These are phyloP conservation scores for Tylopilus balloui DNA, from an alignment of 768 basidiomycete species.

Conservation along the genomic window DNA sequence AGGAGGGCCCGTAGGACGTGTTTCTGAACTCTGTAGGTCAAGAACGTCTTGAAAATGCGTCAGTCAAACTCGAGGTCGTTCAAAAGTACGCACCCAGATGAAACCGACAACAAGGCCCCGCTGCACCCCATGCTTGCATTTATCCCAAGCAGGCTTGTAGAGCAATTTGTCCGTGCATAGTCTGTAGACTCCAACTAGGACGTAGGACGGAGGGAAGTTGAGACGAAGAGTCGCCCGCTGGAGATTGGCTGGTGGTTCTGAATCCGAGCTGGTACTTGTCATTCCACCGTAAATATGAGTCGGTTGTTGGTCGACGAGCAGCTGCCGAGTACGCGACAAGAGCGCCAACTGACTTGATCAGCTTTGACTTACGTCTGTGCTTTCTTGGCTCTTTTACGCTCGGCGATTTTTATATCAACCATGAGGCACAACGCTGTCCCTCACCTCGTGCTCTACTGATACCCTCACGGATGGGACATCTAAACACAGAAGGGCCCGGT, in stretches of 20 bases:
- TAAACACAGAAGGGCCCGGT: neutral
- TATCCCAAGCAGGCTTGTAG: slow-evolving; percentile 76
- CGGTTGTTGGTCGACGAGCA: too few species aligned
- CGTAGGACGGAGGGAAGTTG: slow-evolving; percentile 77
- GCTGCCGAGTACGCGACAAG: too few species aligned
- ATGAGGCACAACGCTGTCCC: neutral
- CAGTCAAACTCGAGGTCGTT: neutral
- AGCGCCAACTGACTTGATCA: too few species aligned
- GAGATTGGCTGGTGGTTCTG: slow-evolving; percentile 38
- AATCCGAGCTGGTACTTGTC: too few species aligned
- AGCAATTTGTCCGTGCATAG: slow-evolving; percentile 69
- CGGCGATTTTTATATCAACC: neutral
- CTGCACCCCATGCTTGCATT: slow-evolving; percentile 71
- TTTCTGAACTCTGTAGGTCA: slow-evolving; percentile 70
- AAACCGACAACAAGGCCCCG: slow-evolving; percentile 67
- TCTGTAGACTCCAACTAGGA: slow-evolving; percentile 79
- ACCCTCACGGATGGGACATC: neutral
- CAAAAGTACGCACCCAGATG: slow-evolving; percentile 52
- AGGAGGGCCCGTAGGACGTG: slow-evolving; percentile 48
- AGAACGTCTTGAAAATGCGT: slow-evolving; percentile 42
- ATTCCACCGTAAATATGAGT: too few species aligned
- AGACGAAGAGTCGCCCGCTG: slow-evolving; percentile 57
- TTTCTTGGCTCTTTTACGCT: too few species aligned
- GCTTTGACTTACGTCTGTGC: too few species aligned
- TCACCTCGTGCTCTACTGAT: neutral